Conservation (phyloP, 225 moss, liverwort and hornwort species). For the Straminergon stramineum region DNA sequence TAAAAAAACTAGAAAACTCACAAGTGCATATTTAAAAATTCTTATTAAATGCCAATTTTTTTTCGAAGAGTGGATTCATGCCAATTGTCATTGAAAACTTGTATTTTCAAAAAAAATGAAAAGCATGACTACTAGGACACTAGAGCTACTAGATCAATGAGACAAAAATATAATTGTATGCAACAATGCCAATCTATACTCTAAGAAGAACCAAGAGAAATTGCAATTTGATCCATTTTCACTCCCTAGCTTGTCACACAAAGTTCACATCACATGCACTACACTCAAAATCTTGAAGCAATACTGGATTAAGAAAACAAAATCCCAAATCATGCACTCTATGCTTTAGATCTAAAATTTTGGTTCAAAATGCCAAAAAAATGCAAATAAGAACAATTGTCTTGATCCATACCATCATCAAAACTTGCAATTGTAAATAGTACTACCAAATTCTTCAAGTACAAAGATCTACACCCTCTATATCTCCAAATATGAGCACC, state of each 20-base stretch:
- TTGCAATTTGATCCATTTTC: no score
- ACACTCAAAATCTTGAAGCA: neutral
- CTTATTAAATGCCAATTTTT: neutral
- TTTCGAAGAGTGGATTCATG: no score
- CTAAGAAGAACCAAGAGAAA: no score
- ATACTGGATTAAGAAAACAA: neutral
- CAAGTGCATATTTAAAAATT: no score
- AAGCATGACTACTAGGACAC: neutral
- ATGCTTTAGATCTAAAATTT: neutral
- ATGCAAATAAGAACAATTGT: neutral
- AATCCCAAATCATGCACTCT: rapidly evolving
- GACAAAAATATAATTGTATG: neutral
- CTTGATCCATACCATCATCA: neutral
- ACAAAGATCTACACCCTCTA: neutral
- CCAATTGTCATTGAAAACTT: neutral
- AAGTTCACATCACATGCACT: no score
- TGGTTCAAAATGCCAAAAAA: neutral
- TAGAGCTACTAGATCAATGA: neutral
- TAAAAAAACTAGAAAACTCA: no score
- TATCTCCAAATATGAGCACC: neutral
- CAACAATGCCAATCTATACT: rapidly evolving
- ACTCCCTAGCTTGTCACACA: no score
- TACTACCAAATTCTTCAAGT: neutral
- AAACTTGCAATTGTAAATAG: neutral
- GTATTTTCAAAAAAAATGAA: neutral